These are phyloP conservation scores for Cutaneotrichosporon sp. DNA, from an alignment of 1,284 basidiomycete species.

Conservation along the genomic window DNA sequence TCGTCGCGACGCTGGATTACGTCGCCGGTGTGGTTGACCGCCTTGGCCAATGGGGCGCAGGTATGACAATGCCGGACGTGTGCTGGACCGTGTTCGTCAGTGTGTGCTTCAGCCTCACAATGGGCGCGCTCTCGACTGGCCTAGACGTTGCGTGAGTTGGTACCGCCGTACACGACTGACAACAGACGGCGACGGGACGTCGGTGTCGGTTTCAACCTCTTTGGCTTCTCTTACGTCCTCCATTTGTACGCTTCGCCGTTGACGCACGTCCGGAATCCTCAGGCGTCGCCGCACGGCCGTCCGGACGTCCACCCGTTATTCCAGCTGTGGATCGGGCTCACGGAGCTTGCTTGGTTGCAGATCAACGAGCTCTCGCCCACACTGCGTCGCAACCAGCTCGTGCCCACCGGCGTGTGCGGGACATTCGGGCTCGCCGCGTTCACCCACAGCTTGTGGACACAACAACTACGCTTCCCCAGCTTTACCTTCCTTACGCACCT, in stretches of 20 bases:
- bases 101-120: constrained; percentile 45
- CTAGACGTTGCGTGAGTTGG: constrained; percentile 42
- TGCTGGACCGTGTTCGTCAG: constrained; percentile 51
- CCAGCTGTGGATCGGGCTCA: constrained; percentile 49
- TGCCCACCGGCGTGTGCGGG: constrained; percentile 50
- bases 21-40: constrained; percentile 19
- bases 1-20: not conserved
- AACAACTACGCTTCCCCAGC: constrained; percentile 47
- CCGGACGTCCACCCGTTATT: constrained; percentile 50
- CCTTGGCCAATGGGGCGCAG: constrained; percentile 38
- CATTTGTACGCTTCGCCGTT: constrained; percentile 52
- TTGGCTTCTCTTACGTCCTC: constrained; percentile 47
- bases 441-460: constrained; percentile 38
- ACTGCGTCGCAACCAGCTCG: constrained; percentile 38
- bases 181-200: constrained; percentile 37
- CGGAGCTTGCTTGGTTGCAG: constrained; percentile 51
- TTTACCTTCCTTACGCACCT: constrained; percentile 52
- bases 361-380: constrained; percentile 39
- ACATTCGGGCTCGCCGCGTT: constrained; percentile 46
- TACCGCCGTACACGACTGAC: constrained; percentile 5
- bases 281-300: constrained; percentile 32
- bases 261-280: constrained; percentile 43
- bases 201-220: constrained; percentile 51
- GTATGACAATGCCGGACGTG: constrained; percentile 45
- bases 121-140: constrained; percentile 44